Base-by-base conservation (phyloP, 306 rosid genomes). In the Pueraria montana region DNA sequence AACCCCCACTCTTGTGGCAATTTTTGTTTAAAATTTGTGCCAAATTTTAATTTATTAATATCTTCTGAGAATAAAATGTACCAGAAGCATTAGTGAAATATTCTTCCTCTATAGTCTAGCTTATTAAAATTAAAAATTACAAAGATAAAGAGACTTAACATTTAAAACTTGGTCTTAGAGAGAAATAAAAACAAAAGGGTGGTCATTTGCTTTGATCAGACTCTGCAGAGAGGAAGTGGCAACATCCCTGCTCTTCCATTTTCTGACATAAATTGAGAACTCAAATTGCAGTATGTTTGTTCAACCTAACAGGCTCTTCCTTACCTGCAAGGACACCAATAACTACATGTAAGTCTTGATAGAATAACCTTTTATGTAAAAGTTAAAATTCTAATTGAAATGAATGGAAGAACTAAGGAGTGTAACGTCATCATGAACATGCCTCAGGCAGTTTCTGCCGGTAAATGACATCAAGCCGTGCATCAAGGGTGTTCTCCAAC, bases 401-500 rank as follows among this genome's bases (percentile, higher is more conserved):
- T 38, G 11, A 38, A 38, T 38, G 43, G 43, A 38, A 38, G 43
- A 38, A 38, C 6, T 38, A 38, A 38, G 1, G 10, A 4, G 40
- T 34, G 40, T 34, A 34, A 34, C 8, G 40, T 4, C 4, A 38
- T 7, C 1, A 43, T 58, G 70, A 76, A 76, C 88, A 64, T 73
- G 86, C 94, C 94, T 90, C 85, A 0, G 96, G 96, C 7, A 92
- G 79, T 61, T 92, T 90, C 77, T 87, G 90, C 4, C 91, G 83
- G 76, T 84, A 92, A 36, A 90, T 69, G 20, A 90, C 91, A 58
- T 90, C 92, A 49, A 92, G 77, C 3, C 92, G 62, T 0, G 94
- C 92, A 2, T 89, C 91, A 1, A 92, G 94, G 36, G 92, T 92
- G 88, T 87, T 92, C 77, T 90, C 94, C 58, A 83, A 79, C 82